These are phyloP conservation scores for Mucor circinelloides DNA, from an alignment of 371 early-diverging fungal genomes.

Conservation along the genomic window DNA sequence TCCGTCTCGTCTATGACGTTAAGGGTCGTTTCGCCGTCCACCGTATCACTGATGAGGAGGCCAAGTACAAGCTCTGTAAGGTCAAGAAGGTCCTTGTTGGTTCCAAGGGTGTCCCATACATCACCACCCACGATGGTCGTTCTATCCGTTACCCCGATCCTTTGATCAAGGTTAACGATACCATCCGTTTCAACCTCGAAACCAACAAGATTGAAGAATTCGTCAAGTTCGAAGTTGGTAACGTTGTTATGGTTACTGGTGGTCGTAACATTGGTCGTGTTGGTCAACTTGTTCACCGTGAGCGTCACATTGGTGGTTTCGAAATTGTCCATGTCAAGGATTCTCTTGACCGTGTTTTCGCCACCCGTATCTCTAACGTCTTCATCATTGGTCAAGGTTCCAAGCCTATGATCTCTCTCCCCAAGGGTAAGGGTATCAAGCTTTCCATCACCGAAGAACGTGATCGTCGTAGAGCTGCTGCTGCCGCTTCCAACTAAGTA, in stretches of 20 bases:
- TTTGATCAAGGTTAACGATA: constrained; percentile 98
- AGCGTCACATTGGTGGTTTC: constrained; percentile 98
- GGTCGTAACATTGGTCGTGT: constrained; percentile 99
- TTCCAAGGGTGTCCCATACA: constrained; percentile 94
- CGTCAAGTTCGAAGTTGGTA: constrained; percentile 96
- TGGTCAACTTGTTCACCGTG: constrained; percentile 97
- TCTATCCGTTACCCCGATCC: constrained; percentile 99
- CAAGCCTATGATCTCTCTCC: constrained; percentile 87
- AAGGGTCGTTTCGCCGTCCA: constrained; percentile 99
- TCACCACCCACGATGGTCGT: constrained; percentile 99
- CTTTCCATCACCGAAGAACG: constrained; percentile 84
- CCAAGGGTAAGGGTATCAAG: constrained; percentile 42
- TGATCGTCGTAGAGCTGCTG: constrained; percentile 79
- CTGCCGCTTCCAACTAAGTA: constrained; percentile 44
- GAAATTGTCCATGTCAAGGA: constrained; percentile 96
- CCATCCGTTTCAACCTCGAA: constrained; percentile 96
- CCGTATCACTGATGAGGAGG: constrained; percentile 98
- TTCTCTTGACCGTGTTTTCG: constrained; percentile 84
- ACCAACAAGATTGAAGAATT: constrained; percentile 93
- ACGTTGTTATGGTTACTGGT: constrained; percentile 96
- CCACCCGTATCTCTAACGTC: constrained; percentile 91
- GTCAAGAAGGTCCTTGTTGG: constrained; percentile 95
- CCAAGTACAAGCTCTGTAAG: constrained; percentile 99
- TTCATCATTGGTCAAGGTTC: constrained; percentile 86
- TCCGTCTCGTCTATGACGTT: constrained; percentile 98